Conservation (phyloP, 2,329 filamentous ascomycete genomes). For the Aspergillus puulaauensis region DNA sequence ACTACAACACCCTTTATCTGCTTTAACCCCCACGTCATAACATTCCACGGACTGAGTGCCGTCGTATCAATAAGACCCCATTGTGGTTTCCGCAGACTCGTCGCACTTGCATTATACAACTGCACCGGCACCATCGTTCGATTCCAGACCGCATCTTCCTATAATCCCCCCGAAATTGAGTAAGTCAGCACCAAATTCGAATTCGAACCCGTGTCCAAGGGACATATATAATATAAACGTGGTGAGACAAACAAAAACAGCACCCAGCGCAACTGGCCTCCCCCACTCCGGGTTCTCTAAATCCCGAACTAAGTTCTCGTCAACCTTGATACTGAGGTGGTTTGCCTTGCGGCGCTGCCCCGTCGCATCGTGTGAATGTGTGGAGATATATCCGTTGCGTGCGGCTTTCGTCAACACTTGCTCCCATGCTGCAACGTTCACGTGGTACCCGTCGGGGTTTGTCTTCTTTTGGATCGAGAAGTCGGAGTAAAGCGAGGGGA, state of each 20-base stretch:
- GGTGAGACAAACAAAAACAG: slow-evolving; percentile 60
- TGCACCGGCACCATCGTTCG: slow-evolving; percentile 69
- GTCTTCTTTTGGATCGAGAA: slow-evolving; percentile 71
- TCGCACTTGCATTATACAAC: slow-evolving; percentile 64
- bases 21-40: slow-evolving; percentile 73
- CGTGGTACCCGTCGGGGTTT: slow-evolving; percentile 81
- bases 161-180: not conserved
- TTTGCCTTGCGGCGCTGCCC: slow-evolving; percentile 34
- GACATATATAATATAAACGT: not conserved
- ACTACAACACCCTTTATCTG: slow-evolving; percentile 62
- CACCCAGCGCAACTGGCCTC: slow-evolving; percentile 74
- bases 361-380: slow-evolving; percentile 14
- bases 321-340: slow-evolving; percentile 52
- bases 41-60: slow-evolving; percentile 62
- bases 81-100: slow-evolving; percentile 70
- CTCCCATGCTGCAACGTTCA: slow-evolving; percentile 79
- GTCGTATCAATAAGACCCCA: slow-evolving; percentile 55
- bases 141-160: slow-evolving; percentile 68
- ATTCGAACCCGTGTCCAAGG: not conserved
- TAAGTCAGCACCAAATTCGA: not conserved
- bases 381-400: slow-evolving; percentile 59
- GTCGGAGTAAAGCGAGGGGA: slow-evolving; percentile 86
- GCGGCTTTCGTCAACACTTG: slow-evolving; percentile 69
- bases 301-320: slow-evolving; percentile 65
- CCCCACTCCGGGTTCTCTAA: slow-evolving; percentile 78